A percentile compares a stretch with the other conserved stretches of the same genome.
These are phyloP conservation scores for Hirschfeldia incana DNA, from an alignment of 345 rosid species.

Conservation along the genomic window DNA sequence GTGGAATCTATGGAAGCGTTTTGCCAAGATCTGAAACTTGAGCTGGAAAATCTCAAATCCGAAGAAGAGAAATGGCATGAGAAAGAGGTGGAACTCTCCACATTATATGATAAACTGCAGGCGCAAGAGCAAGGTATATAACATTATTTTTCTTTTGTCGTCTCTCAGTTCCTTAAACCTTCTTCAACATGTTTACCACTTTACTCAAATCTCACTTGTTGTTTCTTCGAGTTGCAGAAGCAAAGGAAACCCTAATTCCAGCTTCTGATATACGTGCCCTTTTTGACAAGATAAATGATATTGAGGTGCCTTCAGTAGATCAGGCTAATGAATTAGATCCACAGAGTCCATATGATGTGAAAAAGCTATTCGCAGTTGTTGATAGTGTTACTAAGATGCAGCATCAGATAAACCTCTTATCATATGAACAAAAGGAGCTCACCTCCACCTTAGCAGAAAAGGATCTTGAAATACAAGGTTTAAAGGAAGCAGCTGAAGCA, in stretches of 20 bases:
- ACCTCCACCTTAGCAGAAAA: slow-evolving; percentile 52
- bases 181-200: slow-evolving; percentile 16
- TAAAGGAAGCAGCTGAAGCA: slow-evolving; percentile 52
- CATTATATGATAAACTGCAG: slow-evolving; percentile 35
- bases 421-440: slow-evolving; percentile 56
- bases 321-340: slow-evolving; percentile 41
- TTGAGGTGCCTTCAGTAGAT: slow-evolving; percentile 50
- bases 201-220: slow-evolving; percentile 7
- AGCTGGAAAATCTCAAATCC: slow-evolving; percentile 49
- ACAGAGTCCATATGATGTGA: slow-evolving; percentile 45
- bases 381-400: slow-evolving; percentile 55
- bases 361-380: slow-evolving; percentile 58
- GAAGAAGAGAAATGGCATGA: slow-evolving; percentile 62
- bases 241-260: slow-evolving; percentile 53
- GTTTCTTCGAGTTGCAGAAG: slow-evolving; percentile 46
- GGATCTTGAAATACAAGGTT: slow-evolving; percentile 58
- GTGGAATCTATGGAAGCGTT: slow-evolving; percentile 50
- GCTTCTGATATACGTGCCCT: slow-evolving; percentile 55
- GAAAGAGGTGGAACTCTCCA: slow-evolving; percentile 58
- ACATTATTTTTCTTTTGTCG: background rate
- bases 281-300: slow-evolving; percentile 52
- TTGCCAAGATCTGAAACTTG: slow-evolving; percentile 50
- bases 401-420: slow-evolving; percentile 52
- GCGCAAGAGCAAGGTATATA: slow-evolving; percentile 59
- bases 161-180: slow-evolving; percentile 14